Conservation (phyloP, 164 flowering plant genomes). For the Warburgia ugandensis region DNA sequence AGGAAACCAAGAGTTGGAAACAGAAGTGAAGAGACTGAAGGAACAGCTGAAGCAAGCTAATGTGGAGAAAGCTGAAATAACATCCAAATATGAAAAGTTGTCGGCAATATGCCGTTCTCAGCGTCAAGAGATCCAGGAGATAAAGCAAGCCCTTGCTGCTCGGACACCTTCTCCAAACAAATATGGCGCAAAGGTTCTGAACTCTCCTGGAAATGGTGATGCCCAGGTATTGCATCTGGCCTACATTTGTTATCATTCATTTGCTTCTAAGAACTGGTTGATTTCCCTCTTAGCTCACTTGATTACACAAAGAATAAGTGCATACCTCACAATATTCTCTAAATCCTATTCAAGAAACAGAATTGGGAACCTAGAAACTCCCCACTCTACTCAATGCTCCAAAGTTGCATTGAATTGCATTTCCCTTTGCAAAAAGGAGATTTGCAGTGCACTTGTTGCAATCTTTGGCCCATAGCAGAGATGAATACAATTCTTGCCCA, state of each 20-base stretch:
- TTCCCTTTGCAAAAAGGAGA: too few relatives aligned
- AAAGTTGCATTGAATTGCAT: too few relatives aligned
- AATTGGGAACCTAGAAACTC: too few relatives aligned
- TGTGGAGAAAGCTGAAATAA: conserved; percentile 70
- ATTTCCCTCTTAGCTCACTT: too few relatives aligned
- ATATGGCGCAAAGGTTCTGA: conserved; percentile 32
- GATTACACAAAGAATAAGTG: too few relatives aligned
- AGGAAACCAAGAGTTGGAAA: conserved; percentile 42
- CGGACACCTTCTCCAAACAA: conserved; percentile 55
- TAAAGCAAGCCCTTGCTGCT: conserved; percentile 68
- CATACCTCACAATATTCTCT: too few relatives aligned
- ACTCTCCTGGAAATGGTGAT: conserved; percentile 25
- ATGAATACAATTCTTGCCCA: too few relatives aligned
- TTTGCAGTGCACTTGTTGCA: too few relatives aligned
- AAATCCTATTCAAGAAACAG: too few relatives aligned
- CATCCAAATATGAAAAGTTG: conserved; percentile 83
- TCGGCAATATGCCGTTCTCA: conserved; percentile 91
- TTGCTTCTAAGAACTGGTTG: background rate
- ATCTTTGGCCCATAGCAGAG: too few relatives aligned
- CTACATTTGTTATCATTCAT: background rate
- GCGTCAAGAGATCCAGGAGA: conserved; percentile 92
- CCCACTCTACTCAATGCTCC: too few relatives aligned
- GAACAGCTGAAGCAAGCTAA: conserved; percentile 58
- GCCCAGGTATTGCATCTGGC: conserved; percentile 34
- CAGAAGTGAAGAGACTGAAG: conserved; percentile 65